These are phyloP conservation scores for Metarhizium anisopliae DNA, from an alignment of 2,329 filamentous ascomycete genomes.

Conservation along the genomic window DNA sequence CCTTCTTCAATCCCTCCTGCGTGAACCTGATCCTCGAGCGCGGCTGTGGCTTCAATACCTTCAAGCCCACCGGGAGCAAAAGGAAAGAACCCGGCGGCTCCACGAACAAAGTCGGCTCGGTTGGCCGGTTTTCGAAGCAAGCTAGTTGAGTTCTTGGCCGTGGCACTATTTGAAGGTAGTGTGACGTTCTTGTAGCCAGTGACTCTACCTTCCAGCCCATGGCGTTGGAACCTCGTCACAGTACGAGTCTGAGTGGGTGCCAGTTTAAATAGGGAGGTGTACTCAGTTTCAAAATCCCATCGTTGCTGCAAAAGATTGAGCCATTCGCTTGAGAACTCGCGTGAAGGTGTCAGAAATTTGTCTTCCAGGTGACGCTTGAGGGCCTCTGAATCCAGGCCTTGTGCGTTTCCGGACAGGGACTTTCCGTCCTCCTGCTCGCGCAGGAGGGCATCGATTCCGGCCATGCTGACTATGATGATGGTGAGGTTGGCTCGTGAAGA, in stretches of 20 bases:
- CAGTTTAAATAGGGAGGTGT: slow-evolving; percentile 75
- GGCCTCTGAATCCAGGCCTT: slow-evolving; percentile 41
- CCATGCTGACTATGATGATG: slow-evolving; percentile 15
- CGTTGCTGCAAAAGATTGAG: slow-evolving; percentile 79
- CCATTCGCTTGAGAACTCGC: slow-evolving; percentile 75
- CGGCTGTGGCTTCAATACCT: slow-evolving; percentile 74
- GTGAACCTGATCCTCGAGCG: slow-evolving; percentile 67
- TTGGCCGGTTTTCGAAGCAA: slow-evolving; percentile 77
- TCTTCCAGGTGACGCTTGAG: slow-evolving; percentile 64
- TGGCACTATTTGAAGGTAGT: slow-evolving; percentile 78
- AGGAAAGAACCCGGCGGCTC: slow-evolving; percentile 87
- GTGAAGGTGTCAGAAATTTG: slow-evolving; percentile 71
- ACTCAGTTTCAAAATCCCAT: slow-evolving; percentile 77
- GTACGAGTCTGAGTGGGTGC: slow-evolving; percentile 89
- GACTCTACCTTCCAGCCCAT: slow-evolving; percentile 85
- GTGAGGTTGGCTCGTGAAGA: background rate
- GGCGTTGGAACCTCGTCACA: slow-evolving; percentile 84
- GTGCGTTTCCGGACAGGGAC: background rate
- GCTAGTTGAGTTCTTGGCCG: slow-evolving; percentile 91
- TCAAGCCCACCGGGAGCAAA: slow-evolving; percentile 89
- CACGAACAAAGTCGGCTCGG: slow-evolving; percentile 83
- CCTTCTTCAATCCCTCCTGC: slow-evolving; percentile 36
- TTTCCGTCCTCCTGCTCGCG: slow-evolving; percentile 15
- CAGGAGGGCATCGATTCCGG: slow-evolving; percentile 27
- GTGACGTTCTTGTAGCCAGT: slow-evolving; percentile 93